Conservation (phyloP, 2,329 filamentous ascomycete species). For the Cladosporium sphaerospermum region DNA sequence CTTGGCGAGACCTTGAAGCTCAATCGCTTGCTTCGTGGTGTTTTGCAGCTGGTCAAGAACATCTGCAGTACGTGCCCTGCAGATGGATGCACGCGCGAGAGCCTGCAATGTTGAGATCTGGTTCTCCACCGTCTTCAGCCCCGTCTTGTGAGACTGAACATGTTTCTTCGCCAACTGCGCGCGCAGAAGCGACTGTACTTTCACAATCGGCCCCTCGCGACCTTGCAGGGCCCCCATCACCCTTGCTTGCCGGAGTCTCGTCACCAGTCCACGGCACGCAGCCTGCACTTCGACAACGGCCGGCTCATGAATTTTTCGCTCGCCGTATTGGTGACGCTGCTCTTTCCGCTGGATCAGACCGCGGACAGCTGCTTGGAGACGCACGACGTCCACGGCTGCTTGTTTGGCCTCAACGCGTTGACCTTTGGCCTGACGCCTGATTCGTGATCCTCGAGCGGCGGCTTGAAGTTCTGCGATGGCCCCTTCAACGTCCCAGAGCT, state of each 20-base stretch:
- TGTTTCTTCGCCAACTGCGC: slow-evolving; percentile 53
- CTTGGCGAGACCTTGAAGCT: slow-evolving; percentile 49
- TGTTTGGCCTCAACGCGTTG: slow-evolving; percentile 58
- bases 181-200: slow-evolving; percentile 61
- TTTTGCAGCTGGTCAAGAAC: slow-evolving; percentile 36
- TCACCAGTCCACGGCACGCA: slow-evolving; percentile 35
- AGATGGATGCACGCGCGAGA: slow-evolving; percentile 29
- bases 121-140: slow-evolving; percentile 14
- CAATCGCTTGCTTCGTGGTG: slow-evolving; percentile 38
- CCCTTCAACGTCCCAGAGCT: slow-evolving; percentile 79
- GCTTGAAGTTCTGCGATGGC: slow-evolving; percentile 75
- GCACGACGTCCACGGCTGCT: slow-evolving; percentile 53
- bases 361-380: slow-evolving; percentile 52
- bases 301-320: slow-evolving; percentile 23
- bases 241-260: slow-evolving; percentile 30
- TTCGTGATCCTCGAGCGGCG: slow-evolving; percentile 48
- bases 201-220: slow-evolving; percentile 36
- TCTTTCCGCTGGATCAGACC: slow-evolving; percentile 57
- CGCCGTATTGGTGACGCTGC: slow-evolving; percentile 23
- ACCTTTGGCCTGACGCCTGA: slow-evolving; percentile 36
- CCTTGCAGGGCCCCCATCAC: slow-evolving; percentile 26
- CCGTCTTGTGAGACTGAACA: slow-evolving; percentile 8
- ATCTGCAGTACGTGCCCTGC: slow-evolving; percentile 17
- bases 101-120: slow-evolving; percentile 33
- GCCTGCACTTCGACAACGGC: slow-evolving; percentile 34